Base-by-base conservation (phyloP, 2,329 filamentous ascomycete species). In the Thermochaetoides dissita region DNA sequence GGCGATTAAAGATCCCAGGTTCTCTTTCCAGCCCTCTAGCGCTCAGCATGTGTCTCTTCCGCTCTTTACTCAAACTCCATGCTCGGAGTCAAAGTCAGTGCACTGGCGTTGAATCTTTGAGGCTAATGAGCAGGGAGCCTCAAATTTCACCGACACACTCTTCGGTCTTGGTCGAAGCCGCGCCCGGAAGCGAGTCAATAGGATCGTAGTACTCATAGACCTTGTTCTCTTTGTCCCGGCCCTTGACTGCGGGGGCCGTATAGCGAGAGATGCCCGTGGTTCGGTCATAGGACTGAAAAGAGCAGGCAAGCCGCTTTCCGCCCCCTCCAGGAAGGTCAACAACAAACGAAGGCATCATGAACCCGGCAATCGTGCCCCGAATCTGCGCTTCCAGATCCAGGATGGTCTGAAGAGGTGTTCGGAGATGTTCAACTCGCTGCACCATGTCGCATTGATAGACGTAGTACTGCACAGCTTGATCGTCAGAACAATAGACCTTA, bases 361-460 rank as follows among this genome's bases (percentile, higher is more conserved):
- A 80, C 1, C 76, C 76, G 0, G 74, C 74, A 36, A 79, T 71
- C 0, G 67, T 72, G 30, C 76, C 76, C 8, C 72, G 69, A 41
- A 81, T 64, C 35, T 71, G 55, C 17, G 66, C 62, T 55, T 81
- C 75, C 0, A 81, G 59, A 11, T 74, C 59, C 10, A 79, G 63
- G 37, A 76, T 76, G 2, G 69, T 74, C 36, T 65, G 63, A 8
- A 81, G 63, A 2, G 74, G 74, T 1, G 76, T 81, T 7, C 76
- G 71, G 17, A 79, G 61, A 51, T 81, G 75, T 59, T 81, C 76
- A 2, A 74, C 64, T 36, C 68, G 71, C 29, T 63, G 57, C 7
- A 79, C 72, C 68, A 80, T 74, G 54, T 81, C 76, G 37, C 71
- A 72, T 52, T 79, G 74, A 55, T 80, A 81, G 40, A 81, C 69